phyloP scores from a whole-genome alignment of 1,139 yeast genomes.

The Hansenula lynferdii region DNA sequence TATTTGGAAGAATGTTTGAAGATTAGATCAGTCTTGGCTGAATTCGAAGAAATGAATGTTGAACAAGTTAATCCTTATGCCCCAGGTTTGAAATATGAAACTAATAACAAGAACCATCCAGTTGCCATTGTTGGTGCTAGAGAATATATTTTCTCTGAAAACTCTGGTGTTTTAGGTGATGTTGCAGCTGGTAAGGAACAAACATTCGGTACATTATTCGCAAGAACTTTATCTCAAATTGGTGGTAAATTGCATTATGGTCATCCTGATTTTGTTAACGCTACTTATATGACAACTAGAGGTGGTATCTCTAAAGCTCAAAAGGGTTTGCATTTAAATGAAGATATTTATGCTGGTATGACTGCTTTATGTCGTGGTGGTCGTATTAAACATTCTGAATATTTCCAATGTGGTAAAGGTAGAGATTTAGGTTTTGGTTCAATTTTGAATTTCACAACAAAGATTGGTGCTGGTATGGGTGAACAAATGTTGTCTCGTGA shows the following conservation, averaged over 20 bases:
- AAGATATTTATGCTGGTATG: constrained; percentile 99
- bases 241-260: constrained; percentile 99
- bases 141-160: constrained; percentile 98
- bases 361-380: constrained; percentile 97
- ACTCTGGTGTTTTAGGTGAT: constrained; percentile 98
- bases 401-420: constrained; percentile 99
- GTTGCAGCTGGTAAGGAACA: constrained; percentile 99
- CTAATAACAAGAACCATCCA: constrained; percentile 53
- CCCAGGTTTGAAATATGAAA: constrained; percentile 42
- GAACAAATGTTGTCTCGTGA: constrained; percentile 99
- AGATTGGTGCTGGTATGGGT: constrained; percentile 99
- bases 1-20: constrained; percentile 97
- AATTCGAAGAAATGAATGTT: constrained; percentile 91
- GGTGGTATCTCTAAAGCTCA: constrained; percentile 99
- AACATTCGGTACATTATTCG: constrained; percentile 97
- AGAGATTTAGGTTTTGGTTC: constrained; percentile 99
- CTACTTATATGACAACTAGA: constrained; percentile 93
- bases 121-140: constrained; percentile 99
- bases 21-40: constrained; percentile 95
- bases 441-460: constrained; percentile 95
- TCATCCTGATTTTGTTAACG: constrained; percentile 98
- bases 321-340: constrained; percentile 96
- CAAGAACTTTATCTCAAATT: constrained; percentile 96
- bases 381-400: constrained; percentile 98
- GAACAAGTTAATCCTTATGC: constrained; percentile 84